A percentile compares a stretch with the other conserved stretches of the same genome.
Conservation (phyloP, 805 yeast species). For the Clavispora carvajalis region DNA sequence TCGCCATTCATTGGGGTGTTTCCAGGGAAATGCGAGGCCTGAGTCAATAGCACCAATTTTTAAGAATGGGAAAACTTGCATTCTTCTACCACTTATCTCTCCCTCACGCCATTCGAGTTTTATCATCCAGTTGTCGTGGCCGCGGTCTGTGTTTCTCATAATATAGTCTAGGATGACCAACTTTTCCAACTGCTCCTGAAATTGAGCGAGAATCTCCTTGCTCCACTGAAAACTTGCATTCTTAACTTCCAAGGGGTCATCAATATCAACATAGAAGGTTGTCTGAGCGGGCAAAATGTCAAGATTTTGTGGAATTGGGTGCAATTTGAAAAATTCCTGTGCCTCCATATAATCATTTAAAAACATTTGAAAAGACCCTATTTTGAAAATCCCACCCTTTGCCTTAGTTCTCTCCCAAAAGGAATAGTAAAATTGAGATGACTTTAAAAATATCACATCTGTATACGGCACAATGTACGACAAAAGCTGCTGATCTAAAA, state of each 20-base stretch:
- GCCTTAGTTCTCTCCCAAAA: conserved; percentile 37
- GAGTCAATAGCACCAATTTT: conserved; percentile 71
- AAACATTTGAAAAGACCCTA: conserved; percentile 67
- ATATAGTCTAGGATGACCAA: conserved; percentile 66
- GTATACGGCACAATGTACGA: conserved; percentile 63
- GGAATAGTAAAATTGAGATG: conserved; percentile 49
- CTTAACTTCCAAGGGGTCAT: conserved; percentile 4
- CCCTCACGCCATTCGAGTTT: conserved; percentile 39
- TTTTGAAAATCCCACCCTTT: conserved; percentile 27
- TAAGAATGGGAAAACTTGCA: conserved; percentile 30
- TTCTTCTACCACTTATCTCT: conserved; percentile 6
- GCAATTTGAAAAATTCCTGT: conserved; percentile 46
- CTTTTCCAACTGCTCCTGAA: conserved; percentile 60
- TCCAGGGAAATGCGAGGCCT: conserved; percentile 74
- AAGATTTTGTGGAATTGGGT: conserved; percentile 49
- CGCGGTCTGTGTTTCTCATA: conserved; percentile 71
- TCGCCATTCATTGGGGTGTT: conserved; percentile 78
- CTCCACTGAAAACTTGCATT: conserved; percentile 49
- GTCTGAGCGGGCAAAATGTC: conserved; percentile 7
- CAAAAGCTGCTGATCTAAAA: conserved; percentile 56
- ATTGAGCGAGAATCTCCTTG: conserved; percentile 40
- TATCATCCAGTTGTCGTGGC: conserved; percentile 77
- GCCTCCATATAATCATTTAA: conserved; percentile 57
- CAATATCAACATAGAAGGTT: conserved; percentile 14
- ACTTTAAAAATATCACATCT: conserved; percentile 46